Evolutionary conservation across 2,329 filamentous ascomycete species (phyloP), one percentile per base, ranked within the genome.

Genomic region (Talaromyces piceae): DNA sequence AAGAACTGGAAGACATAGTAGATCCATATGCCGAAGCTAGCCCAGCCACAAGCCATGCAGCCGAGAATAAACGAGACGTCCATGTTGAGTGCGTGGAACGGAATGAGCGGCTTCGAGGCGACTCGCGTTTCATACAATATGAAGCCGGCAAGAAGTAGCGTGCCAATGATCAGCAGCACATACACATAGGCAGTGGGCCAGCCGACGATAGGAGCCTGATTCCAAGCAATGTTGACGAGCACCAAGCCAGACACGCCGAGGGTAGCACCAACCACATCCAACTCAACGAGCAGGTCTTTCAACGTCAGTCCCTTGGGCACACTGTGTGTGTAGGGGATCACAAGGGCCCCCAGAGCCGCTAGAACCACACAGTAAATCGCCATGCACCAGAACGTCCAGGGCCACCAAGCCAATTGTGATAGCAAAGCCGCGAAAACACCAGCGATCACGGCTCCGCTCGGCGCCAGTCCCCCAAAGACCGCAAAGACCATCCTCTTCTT

Each of bases 161-260:
- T 51, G 0, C 83, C 82, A 2, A 84, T 54, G 31, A 85, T 76
- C 0, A 87, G 68, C 0, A 78, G 66, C 0, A 77, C 67, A 53
- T 79, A 77, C n/a, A 82, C 71, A 50, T 81, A 81, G 0, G 79
- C 69, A 5, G 72, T 69, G 1, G 67, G 57, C 83, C 83, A 86
- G 1, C 81, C 80, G 1, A 74, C 77, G 0, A 79, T 70, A 0
- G 80, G 76, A 0, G 79, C 82, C 60, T 86, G 81, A 53, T 83
- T 86, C 80, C 81, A 85, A 0, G 82, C 79, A 57, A 86, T 80
- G 61, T 84, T 85, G 66, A 86, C 74, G 16, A 87, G 69, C 0
- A 84, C 71, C 22, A 87, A 67, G 0, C 76, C 76, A 51, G 44
- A 20, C n/a, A 49, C 37, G 16, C 50, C 51, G 11, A 41, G 43